Conservation (phyloP, 208 protist species). For the Acanthamoeba healyi region DNA sequence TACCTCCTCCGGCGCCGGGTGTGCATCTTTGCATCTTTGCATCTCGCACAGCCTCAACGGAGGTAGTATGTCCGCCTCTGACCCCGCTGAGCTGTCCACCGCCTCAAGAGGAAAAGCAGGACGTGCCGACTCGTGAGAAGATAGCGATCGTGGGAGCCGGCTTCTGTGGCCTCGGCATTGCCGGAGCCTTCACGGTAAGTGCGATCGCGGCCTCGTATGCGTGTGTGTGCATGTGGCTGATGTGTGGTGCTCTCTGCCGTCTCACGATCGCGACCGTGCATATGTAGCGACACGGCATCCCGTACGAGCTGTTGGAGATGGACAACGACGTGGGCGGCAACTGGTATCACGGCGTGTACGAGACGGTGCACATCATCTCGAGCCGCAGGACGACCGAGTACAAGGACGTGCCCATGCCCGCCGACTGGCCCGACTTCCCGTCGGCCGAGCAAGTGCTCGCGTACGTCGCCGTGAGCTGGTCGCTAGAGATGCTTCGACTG, state of each 20-base stretch:
- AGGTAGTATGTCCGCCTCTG: too few species aligned
- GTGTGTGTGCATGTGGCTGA: too few species aligned
- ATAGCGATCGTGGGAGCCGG: slow-evolving; percentile 20
- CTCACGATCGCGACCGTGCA: background rate
- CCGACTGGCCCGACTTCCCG: slow-evolving; percentile 73
- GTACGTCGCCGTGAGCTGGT: background rate
- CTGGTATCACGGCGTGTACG: slow-evolving; percentile 75
- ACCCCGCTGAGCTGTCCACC: too few species aligned
- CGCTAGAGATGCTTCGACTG: background rate
- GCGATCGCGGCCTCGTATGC: too few species aligned
- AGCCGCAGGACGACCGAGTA: slow-evolving; percentile 68
- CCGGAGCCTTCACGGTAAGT: slow-evolving; percentile 14
- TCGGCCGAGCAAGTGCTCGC: slow-evolving; percentile 53
- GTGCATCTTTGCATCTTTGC: background rate
- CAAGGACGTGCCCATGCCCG: slow-evolving; percentile 75
- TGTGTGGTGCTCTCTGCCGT: too few species aligned
- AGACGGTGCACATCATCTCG: slow-evolving; percentile 77
- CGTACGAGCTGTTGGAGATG: slow-evolving; percentile 8
- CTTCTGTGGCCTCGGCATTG: slow-evolving; percentile 38
- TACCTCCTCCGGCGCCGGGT: too few species aligned
- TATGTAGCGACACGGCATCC: slow-evolving; percentile 13
- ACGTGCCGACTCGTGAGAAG: slow-evolving; percentile 4
- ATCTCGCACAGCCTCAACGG: background rate
- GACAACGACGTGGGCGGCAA: slow-evolving; percentile 67
- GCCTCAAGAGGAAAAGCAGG: background rate